phyloP scores from a whole-genome alignment of 495 filamentous ascomycete species.

The Usnea hakonensis region DNA sequence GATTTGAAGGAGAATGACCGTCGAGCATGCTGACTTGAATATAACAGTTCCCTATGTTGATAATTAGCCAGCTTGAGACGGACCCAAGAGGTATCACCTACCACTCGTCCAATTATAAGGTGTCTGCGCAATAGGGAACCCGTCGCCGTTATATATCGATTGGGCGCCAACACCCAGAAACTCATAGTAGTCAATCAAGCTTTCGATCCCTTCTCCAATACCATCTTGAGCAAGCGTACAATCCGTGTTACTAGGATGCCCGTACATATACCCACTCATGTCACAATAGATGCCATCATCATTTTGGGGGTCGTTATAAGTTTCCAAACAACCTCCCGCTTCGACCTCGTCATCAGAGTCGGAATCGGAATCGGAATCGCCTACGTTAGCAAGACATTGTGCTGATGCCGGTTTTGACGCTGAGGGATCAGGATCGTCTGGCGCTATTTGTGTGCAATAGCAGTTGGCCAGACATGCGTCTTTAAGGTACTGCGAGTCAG shows the following conservation, averaged over 20 bases:
- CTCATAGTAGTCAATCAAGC: not conserved
- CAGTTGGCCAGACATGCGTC: not conserved
- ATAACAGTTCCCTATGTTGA: not conserved
- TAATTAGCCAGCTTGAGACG: not conserved
- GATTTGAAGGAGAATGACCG: not conserved
- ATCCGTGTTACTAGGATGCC: not conserved
- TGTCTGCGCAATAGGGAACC: not conserved
- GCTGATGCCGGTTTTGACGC: not conserved
- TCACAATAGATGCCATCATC: not conserved
- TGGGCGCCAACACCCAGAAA: not conserved
- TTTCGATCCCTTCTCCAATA: not conserved
- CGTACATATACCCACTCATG: not conserved
- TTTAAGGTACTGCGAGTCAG: not conserved
- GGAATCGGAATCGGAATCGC: not conserved
- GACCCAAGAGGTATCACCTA: not conserved
- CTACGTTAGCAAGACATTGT: not conserved
- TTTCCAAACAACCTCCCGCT: not conserved
- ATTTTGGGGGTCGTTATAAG: not conserved
- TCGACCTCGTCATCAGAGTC: not conserved
- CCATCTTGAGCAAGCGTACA: not conserved
- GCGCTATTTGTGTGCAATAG: not conserved
- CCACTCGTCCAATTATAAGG: not conserved
- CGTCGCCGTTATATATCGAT: not conserved
- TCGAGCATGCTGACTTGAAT: not conserved
- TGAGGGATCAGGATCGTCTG: not conserved